These are phyloP conservation scores for Talaromyces piceae DNA, from an alignment of 2,329 filamentous ascomycete species.

Conservation along the genomic window DNA sequence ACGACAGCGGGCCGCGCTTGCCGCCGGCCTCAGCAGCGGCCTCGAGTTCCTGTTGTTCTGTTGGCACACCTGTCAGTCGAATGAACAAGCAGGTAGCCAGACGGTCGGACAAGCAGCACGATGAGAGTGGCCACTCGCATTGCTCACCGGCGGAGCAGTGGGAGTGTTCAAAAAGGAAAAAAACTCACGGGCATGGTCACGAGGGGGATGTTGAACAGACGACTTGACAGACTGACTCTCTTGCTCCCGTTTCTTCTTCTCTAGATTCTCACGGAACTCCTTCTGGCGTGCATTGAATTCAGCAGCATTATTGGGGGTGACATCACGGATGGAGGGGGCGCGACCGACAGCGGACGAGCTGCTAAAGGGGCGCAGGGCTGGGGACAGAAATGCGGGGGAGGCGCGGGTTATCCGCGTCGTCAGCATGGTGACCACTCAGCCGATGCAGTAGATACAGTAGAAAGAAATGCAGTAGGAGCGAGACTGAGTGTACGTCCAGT, in stretches of 20 bases:
- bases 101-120: too few species aligned
- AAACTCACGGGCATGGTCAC: constrained; percentile 30
- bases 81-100: constrained; percentile 50
- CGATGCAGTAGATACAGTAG: neutral
- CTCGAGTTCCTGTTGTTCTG: constrained; percentile 54
- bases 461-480: neutral
- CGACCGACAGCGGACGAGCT: constrained; percentile 45
- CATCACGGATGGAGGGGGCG: constrained; percentile 76
- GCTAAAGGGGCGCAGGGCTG: constrained; percentile 51
- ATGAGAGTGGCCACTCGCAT: constrained; percentile 33
- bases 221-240: constrained; percentile 65
- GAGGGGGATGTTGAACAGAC: constrained; percentile 34
- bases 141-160: constrained; percentile 40
- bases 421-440: constrained; percentile 28
- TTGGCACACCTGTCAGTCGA: constrained; percentile 19
- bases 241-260: constrained; percentile 68
- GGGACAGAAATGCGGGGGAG: constrained; percentile 38
- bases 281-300: constrained; percentile 78
- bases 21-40: constrained; percentile 48
- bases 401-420: constrained; percentile 43
- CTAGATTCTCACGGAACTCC: constrained; percentile 75
- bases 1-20: constrained; percentile 68
- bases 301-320: constrained; percentile 64
- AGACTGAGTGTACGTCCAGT: neutral
- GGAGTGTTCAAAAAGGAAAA: constrained; percentile 30